phyloP scores from a whole-genome alignment of 768 basidiomycete genomes.

The Dendrothele bispora region DNA sequence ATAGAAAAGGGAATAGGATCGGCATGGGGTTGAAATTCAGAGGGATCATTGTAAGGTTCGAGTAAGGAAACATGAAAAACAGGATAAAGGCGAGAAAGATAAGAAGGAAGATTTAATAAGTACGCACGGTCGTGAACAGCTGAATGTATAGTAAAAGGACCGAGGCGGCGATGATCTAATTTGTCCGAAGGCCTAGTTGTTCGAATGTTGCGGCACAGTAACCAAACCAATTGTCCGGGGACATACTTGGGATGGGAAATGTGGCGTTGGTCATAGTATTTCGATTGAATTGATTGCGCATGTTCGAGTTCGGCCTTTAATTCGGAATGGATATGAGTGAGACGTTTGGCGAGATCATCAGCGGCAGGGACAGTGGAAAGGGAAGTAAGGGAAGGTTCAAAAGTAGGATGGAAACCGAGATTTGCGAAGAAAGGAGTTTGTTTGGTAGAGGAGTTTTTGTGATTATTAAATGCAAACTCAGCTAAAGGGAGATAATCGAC shows the following conservation, averaged over 20 bases:
- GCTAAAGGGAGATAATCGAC: constrained; percentile 37
- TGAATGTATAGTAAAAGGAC: constrained; percentile 13
- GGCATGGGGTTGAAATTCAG: constrained; percentile 1
- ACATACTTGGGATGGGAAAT: constrained; percentile 10
- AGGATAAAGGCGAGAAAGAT: constrained; percentile 21
- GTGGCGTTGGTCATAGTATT: constrained; percentile 6
- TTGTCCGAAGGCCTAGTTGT: constrained; percentile 24
- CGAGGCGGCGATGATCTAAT: constrained; percentile 17
- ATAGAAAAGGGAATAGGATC: constrained; percentile 6
- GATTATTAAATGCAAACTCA: constrained; percentile 43
- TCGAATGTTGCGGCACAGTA: constrained; percentile 18
- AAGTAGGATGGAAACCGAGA: constrained; percentile 27
- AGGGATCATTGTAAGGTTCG: constrained; percentile 4
- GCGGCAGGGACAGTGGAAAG: constrained; percentile 17
- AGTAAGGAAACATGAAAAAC: constrained; percentile 27
- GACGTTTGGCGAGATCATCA: constrained; percentile 5
- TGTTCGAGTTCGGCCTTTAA: constrained; percentile 10
- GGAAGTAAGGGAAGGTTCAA: constrained; percentile 28
- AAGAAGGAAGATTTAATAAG: constrained; percentile 15
- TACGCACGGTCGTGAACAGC: constrained; percentile 12
- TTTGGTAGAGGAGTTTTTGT: constrained; percentile 29
- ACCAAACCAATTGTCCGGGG: constrained; percentile 16
- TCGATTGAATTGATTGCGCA: constrained; percentile 9
- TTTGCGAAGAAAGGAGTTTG: constrained; percentile 40
- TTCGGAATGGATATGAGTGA: constrained; percentile 15